Conservation (phyloP, 208 protist genomes). For the Leptomonas pyrrhocoris region DNA sequence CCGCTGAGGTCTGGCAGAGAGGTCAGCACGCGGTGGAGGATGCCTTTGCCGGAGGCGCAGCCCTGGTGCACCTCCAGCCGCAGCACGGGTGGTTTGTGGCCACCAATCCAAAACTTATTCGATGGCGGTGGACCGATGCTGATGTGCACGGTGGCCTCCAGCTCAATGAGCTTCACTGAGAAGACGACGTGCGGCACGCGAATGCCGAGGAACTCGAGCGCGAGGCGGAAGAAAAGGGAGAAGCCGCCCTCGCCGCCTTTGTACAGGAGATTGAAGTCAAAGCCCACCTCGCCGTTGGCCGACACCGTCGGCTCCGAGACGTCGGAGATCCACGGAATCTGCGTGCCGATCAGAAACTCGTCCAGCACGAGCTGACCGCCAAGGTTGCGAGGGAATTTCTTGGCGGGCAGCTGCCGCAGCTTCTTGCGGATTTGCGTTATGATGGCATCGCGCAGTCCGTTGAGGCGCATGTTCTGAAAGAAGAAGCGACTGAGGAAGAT, state of each 20-base stretch:
- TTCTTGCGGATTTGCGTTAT: conserved; percentile 62
- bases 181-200: conserved; percentile 79
- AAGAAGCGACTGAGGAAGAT: conserved; percentile 73
- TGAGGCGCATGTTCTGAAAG: conserved; percentile 76
- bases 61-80: conserved; percentile 66
- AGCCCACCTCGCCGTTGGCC: conserved; percentile 76
- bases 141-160: conserved; percentile 66
- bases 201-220: conserved; percentile 74
- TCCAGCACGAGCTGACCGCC: conserved; percentile 75
- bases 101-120: conserved; percentile 85
- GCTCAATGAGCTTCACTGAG: conserved; percentile 63
- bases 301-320: conserved; percentile 61
- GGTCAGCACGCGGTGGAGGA: conserved; percentile 80
- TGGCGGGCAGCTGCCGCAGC: conserved; percentile 55
- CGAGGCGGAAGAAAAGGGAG: conserved; percentile 65
- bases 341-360: conserved; percentile 69
- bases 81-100: conserved; percentile 65
- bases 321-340: conserved; percentile 76
- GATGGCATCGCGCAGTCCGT: conserved; percentile 51
- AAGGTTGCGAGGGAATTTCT: conserved; percentile 82
- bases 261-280: conserved; percentile 86
- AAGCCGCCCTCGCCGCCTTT: conserved; percentile 67
- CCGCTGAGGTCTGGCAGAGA: conserved; percentile 74
- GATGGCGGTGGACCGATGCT: conserved; percentile 85
- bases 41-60: conserved; percentile 47